phyloP scores from a whole-genome alignment of 2,329 filamentous ascomycete species.

The Scortechinia acanthostroma region DNA sequence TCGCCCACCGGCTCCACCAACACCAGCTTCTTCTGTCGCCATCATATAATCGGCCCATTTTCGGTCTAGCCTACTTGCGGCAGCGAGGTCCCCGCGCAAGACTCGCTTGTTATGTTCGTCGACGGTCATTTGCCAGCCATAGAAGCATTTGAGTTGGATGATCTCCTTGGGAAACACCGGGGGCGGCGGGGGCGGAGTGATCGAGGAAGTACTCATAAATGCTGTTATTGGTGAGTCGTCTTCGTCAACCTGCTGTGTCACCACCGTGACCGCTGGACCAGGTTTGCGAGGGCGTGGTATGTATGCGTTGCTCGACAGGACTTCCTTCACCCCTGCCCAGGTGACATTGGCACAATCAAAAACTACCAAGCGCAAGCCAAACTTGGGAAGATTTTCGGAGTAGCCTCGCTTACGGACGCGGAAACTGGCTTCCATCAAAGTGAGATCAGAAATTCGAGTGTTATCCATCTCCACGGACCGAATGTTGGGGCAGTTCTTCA shows the following conservation, averaged over 20 bases:
- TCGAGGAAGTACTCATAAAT: neutral
- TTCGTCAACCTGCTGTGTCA: neutral
- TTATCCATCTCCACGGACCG: conserved; percentile 82
- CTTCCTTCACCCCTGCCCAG: conserved; percentile 83
- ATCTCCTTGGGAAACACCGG: conserved; percentile 68
- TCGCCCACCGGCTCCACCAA: conserved; percentile 56
- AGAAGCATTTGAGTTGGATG: conserved; percentile 85
- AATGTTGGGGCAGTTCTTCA: conserved; percentile 68
- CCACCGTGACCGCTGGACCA: neutral
- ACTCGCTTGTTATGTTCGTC: conserved; percentile 89
- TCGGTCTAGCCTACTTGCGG: conserved; percentile 73
- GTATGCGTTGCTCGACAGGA: conserved; percentile 72
- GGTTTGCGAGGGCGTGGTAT: neutral
- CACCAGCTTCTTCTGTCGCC: conserved; percentile 75
- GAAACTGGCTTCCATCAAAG: conserved; percentile 76
- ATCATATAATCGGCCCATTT: conserved; percentile 97
- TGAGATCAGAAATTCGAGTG: conserved; percentile 79
- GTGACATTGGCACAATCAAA: conserved; percentile 91
- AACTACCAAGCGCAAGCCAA: conserved; percentile 71
- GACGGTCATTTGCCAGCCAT: conserved; percentile 89
- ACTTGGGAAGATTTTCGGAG: conserved; percentile 30
- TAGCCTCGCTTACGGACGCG: conserved; percentile 62
- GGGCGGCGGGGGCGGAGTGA: conserved; percentile 4
- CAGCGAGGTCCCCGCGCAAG: conserved; percentile 65
- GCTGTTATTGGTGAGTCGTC: neutral